phyloP scores from a whole-genome alignment of 441 rosid species.

The Gossypium aridum region DNA sequence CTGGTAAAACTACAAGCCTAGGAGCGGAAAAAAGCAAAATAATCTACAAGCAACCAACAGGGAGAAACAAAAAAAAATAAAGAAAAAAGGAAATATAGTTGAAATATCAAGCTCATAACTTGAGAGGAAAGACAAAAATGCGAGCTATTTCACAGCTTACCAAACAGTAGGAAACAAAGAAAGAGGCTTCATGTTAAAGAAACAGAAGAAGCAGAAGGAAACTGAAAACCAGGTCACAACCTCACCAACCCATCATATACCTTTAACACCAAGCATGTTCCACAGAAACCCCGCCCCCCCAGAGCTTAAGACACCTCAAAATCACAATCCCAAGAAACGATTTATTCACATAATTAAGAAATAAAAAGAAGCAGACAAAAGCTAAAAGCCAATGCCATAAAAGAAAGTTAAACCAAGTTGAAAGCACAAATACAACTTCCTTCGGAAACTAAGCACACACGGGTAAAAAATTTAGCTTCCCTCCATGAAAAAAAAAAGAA shows the following conservation, averaged over 20 bases:
- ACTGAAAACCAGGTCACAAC: slow-evolving; percentile 42
- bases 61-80: background rate
- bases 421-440: background rate
- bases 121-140: slow-evolving; percentile 39
- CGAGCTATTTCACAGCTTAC: slow-evolving; percentile 47
- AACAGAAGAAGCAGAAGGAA: slow-evolving; percentile 18
- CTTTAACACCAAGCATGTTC: slow-evolving; percentile 46
- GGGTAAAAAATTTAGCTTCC: background rate
- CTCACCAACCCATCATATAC: slow-evolving; percentile 44
- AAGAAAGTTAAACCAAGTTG: slow-evolving; percentile 20
- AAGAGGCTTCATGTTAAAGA: slow-evolving; percentile 45
- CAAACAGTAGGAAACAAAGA: slow-evolving; percentile 39
- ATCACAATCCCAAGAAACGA: slow-evolving; percentile 3
- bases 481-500: background rate
- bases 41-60: slow-evolving; percentile 12
- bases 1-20: background rate
- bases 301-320: slow-evolving; percentile 5
- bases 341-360: background rate
- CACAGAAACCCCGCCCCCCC: slow-evolving; percentile 7
- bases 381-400: slow-evolving; percentile 20
- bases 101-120: slow-evolving; percentile 28
- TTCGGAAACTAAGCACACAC: background rate
- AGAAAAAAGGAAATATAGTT: slow-evolving; percentile 13
- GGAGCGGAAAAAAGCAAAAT: background rate
- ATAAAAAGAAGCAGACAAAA: background rate